Conservation (phyloP, 148 eudicot species). For the Limonium bicolor region DNA sequence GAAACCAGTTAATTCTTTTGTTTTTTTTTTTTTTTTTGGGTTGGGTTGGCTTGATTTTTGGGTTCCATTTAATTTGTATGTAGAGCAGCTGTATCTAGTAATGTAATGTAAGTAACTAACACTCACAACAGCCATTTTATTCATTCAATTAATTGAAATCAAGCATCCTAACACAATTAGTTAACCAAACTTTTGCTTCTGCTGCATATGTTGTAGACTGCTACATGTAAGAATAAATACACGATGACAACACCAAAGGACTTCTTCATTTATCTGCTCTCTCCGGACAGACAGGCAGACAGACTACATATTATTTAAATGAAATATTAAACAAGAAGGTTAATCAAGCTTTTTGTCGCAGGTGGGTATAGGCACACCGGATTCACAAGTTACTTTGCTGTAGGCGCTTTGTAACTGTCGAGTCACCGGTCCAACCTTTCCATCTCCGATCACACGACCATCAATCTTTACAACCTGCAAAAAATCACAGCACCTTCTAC, state of each 20-base stretch:
- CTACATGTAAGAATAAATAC: too few relatives aligned
- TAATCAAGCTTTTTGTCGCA: slow-evolving; percentile 18
- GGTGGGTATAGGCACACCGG: slow-evolving; percentile 83
- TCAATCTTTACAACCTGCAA: slow-evolving; percentile 70
- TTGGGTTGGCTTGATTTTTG: background rate
- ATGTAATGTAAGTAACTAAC: too few relatives aligned
- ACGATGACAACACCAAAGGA: background rate
- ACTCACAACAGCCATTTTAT: too few relatives aligned
- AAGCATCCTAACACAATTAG: background rate
- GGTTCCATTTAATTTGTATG: background rate
- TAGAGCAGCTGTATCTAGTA: slow-evolving; percentile 3
- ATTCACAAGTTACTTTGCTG: slow-evolving; percentile 37
- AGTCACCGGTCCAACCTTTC: slow-evolving; percentile 72
- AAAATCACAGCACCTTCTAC: background rate
- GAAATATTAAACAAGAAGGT: background rate
- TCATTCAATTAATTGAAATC: background rate
- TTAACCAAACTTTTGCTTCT: background rate
- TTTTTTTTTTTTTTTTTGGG: background rate
- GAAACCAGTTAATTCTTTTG: too few relatives aligned
- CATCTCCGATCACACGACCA: slow-evolving; percentile 68
- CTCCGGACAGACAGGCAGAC: background rate
- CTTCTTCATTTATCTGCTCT: background rate
- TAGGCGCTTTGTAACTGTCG: slow-evolving; percentile 51
- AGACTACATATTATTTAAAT: background rate
- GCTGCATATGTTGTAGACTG: too few relatives aligned